Percentiles rank a stretch among this genome's conserved stretches.
These are phyloP conservation scores for Stephanodiscus triporus DNA, from an alignment of 108 stramenopile genomes.

Conservation along the genomic window DNA sequence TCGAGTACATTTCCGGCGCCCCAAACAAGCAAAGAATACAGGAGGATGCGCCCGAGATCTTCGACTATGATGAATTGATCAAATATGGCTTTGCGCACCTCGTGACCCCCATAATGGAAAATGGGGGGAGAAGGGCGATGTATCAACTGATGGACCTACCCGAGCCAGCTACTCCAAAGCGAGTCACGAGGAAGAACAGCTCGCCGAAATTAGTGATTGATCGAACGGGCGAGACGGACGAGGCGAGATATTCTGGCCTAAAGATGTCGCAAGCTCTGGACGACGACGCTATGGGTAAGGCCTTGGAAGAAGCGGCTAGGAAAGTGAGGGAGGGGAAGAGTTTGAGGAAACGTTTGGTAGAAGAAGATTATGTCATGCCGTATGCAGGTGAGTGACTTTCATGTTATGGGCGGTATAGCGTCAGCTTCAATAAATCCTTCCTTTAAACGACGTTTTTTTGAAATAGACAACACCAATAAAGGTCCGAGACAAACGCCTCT, in stretches of 20 bases:
- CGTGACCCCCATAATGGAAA: slow-evolving; percentile 77
- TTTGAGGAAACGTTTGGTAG: slow-evolving; percentile 58
- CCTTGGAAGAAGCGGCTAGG: slow-evolving; percentile 54
- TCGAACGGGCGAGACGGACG: slow-evolving; percentile 69
- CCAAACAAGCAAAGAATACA: slow-evolving; percentile 69
- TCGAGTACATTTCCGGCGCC: slow-evolving; percentile 77
- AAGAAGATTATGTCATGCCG: slow-evolving; percentile 72
- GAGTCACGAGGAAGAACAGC: slow-evolving; percentile 40
- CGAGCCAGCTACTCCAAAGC: slow-evolving; percentile 46
- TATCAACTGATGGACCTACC: slow-evolving; percentile 74
- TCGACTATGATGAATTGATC: slow-evolving; percentile 78
- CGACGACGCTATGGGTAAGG: slow-evolving; percentile 74
- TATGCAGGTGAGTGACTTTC: slow-evolving; percentile 56
- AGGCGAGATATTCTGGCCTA: slow-evolving; percentile 73
- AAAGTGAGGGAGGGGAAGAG: slow-evolving; percentile 63
- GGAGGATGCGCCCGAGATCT: slow-evolving; percentile 66
- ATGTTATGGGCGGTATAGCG: neutral
- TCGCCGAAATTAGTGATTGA: slow-evolving; percentile 78
- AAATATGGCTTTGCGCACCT: slow-evolving; percentile 73
- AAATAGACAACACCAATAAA: slow-evolving; percentile 71
- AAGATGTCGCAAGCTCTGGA: slow-evolving; percentile 75
- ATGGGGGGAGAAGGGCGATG: slow-evolving; percentile 74
- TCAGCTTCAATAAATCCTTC: neutral
- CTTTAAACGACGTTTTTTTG: neutral
- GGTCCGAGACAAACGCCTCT: slow-evolving; percentile 72